These are phyloP conservation scores for Lycium barbarum DNA, from an alignment of 257 asterid species.

Conservation along the genomic window DNA sequence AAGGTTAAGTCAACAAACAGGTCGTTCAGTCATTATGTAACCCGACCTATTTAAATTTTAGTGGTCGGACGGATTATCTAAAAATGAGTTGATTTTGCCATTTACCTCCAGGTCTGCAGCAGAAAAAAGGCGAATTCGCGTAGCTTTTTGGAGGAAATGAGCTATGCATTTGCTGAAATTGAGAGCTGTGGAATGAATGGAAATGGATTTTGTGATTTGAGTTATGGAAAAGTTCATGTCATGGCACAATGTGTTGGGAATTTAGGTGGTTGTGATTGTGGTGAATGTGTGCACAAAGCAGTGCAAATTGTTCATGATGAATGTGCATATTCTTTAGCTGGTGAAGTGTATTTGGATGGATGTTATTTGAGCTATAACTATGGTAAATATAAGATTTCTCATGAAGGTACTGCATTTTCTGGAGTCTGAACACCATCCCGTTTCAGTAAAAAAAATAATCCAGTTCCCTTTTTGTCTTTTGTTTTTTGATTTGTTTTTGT, in stretches of 20 bases:
- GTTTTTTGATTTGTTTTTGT: too few species aligned
- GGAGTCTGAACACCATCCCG: too few species aligned
- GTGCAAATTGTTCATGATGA: conserved; percentile 51
- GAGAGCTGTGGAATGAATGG: conserved; percentile 50
- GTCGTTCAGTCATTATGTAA: not conserved
- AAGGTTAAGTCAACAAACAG: not conserved
- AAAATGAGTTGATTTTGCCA: not conserved
- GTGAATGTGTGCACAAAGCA: conserved; percentile 58
- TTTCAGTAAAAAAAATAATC: too few species aligned
- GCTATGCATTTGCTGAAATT: conserved; percentile 58
- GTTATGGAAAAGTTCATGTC: conserved; percentile 44
- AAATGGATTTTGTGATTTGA: conserved; percentile 58
- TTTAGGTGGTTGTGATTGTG: conserved; percentile 62
- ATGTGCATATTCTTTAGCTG: conserved; percentile 60
- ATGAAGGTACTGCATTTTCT: not conserved
- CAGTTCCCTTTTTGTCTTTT: too few species aligned
- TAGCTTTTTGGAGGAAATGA: conserved; percentile 51
- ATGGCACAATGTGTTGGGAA: conserved; percentile 62
- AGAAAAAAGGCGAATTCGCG: conserved; percentile 25
- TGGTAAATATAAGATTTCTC: conserved; percentile 30
- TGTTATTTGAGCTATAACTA: conserved; percentile 59
- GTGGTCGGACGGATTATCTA: accelerated
- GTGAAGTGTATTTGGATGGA: conserved; percentile 61
- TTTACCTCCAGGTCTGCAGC: conserved; percentile 43
- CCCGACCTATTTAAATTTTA: not conserved